Conservation (phyloP, 441 rosid genomes). For the Sinapis alba region DNA sequence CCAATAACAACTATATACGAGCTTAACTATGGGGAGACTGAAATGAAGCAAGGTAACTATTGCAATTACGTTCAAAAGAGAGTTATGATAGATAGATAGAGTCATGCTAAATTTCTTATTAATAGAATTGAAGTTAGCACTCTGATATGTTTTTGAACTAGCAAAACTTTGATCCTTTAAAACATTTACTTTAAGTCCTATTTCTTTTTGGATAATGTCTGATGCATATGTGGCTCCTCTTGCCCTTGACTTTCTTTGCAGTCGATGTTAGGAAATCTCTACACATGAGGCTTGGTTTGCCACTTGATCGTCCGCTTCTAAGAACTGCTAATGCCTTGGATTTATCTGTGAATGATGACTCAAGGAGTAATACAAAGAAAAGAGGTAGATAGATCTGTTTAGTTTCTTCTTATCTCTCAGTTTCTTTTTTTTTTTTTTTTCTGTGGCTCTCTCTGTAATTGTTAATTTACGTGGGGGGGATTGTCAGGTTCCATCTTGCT, state of each 20-base stretch:
- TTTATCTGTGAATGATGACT: constrained; percentile 50
- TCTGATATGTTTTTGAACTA: neutral
- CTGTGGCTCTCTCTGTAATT: constrained; percentile 14
- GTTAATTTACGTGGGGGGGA: constrained; percentile 13
- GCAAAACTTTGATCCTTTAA: neutral
- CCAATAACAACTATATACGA: constrained; percentile 83
- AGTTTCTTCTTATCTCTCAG: constrained; percentile 9
- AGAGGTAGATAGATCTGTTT: constrained; percentile 53
- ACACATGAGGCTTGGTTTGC: constrained; percentile 80
- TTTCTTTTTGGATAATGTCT: neutral
- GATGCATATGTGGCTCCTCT: neutral
- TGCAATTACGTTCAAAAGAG: neutral
- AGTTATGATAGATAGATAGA: neutral
- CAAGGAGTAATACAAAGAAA: constrained; percentile 43
- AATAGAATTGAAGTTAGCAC: neutral
- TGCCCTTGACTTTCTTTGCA: constrained; percentile 42
- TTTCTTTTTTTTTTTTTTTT: neutral
- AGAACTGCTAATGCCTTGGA: constrained; percentile 80
- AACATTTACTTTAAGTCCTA: neutral
- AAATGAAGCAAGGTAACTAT: constrained; percentile 78
- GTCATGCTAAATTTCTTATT: neutral
- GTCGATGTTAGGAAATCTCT: constrained; percentile 79
- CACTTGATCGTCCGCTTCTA: constrained; percentile 84
- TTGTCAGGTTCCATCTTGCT: constrained; percentile 66
- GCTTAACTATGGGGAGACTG: constrained; percentile 89